Base-by-base conservation (phyloP, 495 filamentous ascomycete genomes). In the Podospora anserina region DNA sequence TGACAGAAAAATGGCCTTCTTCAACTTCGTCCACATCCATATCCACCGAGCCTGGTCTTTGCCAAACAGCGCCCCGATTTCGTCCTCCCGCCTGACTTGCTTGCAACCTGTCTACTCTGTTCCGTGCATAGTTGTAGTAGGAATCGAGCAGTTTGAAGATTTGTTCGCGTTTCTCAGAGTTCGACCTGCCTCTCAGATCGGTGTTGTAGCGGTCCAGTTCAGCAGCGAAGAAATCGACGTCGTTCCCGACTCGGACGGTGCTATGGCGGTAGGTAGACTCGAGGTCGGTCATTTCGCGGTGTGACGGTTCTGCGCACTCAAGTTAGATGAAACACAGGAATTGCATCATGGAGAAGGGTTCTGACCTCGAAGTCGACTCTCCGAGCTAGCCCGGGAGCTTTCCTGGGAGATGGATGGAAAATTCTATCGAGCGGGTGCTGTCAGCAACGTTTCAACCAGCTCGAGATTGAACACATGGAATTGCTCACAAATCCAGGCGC, bases 1-100 rank as follows among this genome's bases (percentile, higher is more conserved):
- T 73, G 75, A 71, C 67, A 71, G 72, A 71, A 30, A 67, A 68
- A 65, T 71, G 74, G 71, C 65, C 75, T 70, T 81, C 80, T 60
- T 82, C 82, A 23, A 63, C 70, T 32, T 83, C 82, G 69, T 88
- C 86, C 6, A 84, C 71, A 55, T 85, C 93, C 75, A 91, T 87
- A 20, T 89, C 86, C n/a, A 85, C 81, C 32, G 88, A 86, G 11
- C 85, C 80, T 27, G 92, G 78, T 55, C 80, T 84, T 16, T 87
- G 81, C 66, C 92, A 80, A 34, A 78, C 80, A 18, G 91, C 66
- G 82, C 83, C 54, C 84, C 84, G 90, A 83, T 90, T 78, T 88
- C 83, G 19, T 85, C 61, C 15, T 56, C 56, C 67, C 2, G 70
- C 66, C 65, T 78, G 73, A 65, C 71, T 77, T 26, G 78, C 77